Percentiles rank a stretch among this genome's conserved stretches.
These are phyloP conservation scores for Fusarium domesticum DNA, from an alignment of 2,329 filamentous ascomycete species.

Conservation along the genomic window DNA sequence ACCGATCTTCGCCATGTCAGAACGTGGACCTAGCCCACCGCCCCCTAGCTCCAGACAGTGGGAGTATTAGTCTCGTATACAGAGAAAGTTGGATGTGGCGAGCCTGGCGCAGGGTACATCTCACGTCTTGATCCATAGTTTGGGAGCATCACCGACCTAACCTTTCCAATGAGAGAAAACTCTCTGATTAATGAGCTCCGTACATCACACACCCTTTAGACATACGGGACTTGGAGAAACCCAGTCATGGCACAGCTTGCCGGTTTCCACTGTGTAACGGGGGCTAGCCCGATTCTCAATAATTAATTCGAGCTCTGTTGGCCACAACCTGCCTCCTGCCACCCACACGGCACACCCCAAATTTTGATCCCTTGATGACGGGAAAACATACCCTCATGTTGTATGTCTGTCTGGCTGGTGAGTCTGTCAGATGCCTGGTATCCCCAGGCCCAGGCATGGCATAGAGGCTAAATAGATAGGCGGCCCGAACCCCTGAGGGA, in stretches of 20 bases:
- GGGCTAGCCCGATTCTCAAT: not conserved
- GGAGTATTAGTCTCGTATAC: constrained; percentile 10
- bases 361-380: no score
- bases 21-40: constrained; percentile 21
- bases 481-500: not conserved
- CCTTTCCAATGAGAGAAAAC: not conserved
- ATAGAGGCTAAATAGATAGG: not conserved
- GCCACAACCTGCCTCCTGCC: no score
- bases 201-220: not conserved
- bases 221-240: not conserved
- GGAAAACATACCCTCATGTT: not conserved
- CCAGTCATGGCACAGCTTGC: not conserved
- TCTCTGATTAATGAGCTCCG: not conserved
- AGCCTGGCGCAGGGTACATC: no score
- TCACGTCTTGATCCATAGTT: not conserved
- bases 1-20: constrained; percentile 25
- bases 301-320: not conserved
- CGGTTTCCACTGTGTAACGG: not conserved
- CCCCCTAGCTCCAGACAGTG: constrained; percentile 17
- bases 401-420: not conserved
- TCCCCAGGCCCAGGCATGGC: not conserved
- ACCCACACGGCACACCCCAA: no score
- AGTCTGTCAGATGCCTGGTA: not conserved
- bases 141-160: not conserved
- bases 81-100: not conserved